Evolutionary conservation across 2,329 filamentous ascomycete species (phyloP), one percentile per base, ranked within the genome.

Genomic region (Tolypocladium endophyticum): DNA sequence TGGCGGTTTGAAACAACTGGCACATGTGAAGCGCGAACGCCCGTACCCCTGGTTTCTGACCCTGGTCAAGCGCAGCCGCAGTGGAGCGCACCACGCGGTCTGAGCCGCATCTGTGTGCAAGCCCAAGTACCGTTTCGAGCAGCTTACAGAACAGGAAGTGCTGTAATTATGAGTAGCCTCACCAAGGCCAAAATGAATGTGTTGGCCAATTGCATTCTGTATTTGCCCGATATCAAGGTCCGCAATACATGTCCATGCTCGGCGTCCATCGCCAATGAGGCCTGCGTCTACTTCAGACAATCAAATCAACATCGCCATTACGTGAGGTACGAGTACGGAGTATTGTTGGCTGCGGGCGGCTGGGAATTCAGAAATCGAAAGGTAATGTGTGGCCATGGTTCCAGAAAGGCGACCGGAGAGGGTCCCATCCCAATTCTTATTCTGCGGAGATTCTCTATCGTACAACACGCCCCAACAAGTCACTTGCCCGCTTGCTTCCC

Each of bases 41-140:
- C n/a, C 18, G 20, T 35, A 58, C 56, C 56, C 56, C 56, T 58
- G 56, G 56, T 58, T 58, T 58, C 38, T 28, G 28, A 52, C 56
- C 56, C 56, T 23, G 20, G 56, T 52, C 43, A 43, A 23, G 38
- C 55, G 39, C 54, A 35, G 25, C 23, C n/a, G 54, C 35, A 43
- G 55, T 43, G 54, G 54, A 30, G 14, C 55, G 4, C 55, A 41
- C 36, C 55, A 39, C 36, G 23, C 54, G 36, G 55, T 56, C 39
- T 41, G 55, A 43, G 55, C 55, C 56, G 56, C 41, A n/a, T 23
- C 16, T 47, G 39, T 50, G 23, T 35, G 43, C 39, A 52, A 23
- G 50, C 47, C 25, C 12, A 25, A 14, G 12, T 35, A 23, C 50
- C 50, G 18, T 12, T 53, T 35, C n/a, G 28, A 53, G 28, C 28